phyloP scores from a whole-genome alignment of 1,284 basidiomycete species.

The Gymnopus androsaceus region DNA sequence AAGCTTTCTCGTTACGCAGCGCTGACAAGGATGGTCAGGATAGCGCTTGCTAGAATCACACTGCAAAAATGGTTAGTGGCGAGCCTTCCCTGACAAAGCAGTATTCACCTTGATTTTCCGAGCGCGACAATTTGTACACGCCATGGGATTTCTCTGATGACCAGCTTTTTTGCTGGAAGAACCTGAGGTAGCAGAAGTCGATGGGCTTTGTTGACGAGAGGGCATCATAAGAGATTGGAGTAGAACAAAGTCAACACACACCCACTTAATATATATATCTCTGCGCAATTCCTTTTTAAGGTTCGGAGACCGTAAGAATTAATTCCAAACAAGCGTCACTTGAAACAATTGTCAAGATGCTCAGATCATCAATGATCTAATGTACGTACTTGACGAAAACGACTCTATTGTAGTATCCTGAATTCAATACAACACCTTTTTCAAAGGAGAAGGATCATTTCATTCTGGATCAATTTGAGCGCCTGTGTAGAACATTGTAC shows the following conservation, averaged over 20 bases:
- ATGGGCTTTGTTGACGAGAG: constrained; percentile 12
- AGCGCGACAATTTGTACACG: constrained; percentile 19
- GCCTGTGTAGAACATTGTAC: no score
- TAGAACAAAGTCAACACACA: background rate
- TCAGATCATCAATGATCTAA: constrained; percentile 4
- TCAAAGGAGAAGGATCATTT: background rate
- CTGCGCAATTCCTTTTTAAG: constrained; percentile 2
- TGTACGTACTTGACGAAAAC: background rate
- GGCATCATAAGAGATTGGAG: constrained; percentile 7
- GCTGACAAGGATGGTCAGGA: constrained; percentile 18
- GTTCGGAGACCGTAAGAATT: constrained; percentile 2
- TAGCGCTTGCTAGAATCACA: constrained; percentile 19
- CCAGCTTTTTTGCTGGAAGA: constrained; percentile 13
- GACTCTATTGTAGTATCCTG: background rate
- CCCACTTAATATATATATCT: constrained; percentile 4
- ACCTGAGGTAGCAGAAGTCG: constrained; percentile 1
- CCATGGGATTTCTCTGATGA: constrained; percentile 16
- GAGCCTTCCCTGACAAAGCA: background rate
- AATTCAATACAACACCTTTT: background rate
- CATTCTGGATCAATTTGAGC: background rate
- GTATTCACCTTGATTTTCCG: constrained; percentile 19
- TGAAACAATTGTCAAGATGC: constrained; percentile 3
- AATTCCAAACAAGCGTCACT: constrained; percentile 3
- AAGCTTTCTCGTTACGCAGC: constrained; percentile 18
- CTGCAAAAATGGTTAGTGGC: background rate